phyloP scores from a whole-genome alignment of 805 yeast species.

The Nakazawaea ambrosiae region DNA sequence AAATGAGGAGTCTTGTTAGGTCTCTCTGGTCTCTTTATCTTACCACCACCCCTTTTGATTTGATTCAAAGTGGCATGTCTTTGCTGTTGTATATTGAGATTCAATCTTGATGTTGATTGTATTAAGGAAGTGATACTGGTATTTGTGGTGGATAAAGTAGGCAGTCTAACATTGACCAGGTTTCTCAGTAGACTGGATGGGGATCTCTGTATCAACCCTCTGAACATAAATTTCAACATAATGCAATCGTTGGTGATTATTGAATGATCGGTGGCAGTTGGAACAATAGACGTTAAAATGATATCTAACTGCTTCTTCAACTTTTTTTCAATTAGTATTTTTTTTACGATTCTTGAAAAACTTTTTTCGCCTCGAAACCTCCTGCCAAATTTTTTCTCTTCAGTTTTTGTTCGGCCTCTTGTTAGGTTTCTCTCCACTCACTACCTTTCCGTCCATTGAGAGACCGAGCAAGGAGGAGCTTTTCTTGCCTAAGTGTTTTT shows the following conservation, averaged over 20 bases:
- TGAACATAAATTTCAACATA: slow-evolving; percentile 16
- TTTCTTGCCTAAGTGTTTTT: too few species aligned
- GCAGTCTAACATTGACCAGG: background rate
- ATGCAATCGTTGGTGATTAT: too few species aligned
- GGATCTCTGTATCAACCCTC: slow-evolving; percentile 2
- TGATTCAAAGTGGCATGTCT: slow-evolving; percentile 73
- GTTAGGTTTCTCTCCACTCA: too few species aligned
- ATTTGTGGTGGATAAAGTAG: background rate
- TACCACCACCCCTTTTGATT: slow-evolving; percentile 57
- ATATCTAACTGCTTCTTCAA: too few species aligned
- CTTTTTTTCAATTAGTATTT: too few species aligned
- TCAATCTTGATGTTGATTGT: slow-evolving; percentile 4
- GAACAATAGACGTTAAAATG: too few species aligned
- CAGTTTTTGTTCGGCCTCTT: too few species aligned
- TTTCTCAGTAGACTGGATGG: background rate
- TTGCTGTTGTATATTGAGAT: slow-evolving; percentile 24
- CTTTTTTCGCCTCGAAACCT: too few species aligned
- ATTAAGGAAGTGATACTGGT: slow-evolving; percentile 3
- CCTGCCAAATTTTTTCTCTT: too few species aligned
- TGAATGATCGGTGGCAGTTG: background rate
- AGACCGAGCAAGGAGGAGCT: too few species aligned
- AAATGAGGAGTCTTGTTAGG: slow-evolving; percentile 73
- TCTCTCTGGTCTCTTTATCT: slow-evolving; percentile 29
- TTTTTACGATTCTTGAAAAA: too few species aligned
- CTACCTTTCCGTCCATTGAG: too few species aligned